Conservation (phyloP, 1,284 basidiomycete genomes). For the Somion occarium region DNA sequence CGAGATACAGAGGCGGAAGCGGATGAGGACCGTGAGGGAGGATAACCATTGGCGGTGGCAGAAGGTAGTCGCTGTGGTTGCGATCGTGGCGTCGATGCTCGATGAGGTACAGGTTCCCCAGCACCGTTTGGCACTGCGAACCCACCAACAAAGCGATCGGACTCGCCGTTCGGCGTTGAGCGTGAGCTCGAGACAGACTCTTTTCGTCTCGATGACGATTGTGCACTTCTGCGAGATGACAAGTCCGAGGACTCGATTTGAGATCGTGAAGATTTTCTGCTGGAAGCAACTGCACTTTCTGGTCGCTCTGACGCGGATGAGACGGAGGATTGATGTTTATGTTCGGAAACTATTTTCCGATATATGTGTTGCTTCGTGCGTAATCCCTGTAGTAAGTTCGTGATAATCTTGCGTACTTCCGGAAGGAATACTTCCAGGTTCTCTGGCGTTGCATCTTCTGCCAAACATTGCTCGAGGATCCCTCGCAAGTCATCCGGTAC, state of each 20-base stretch:
- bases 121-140: slow-evolving; percentile 30
- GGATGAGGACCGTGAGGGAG: slow-evolving; percentile 8
- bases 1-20: slow-evolving; percentile 6
- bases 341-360: slow-evolving; percentile 60
- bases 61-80: neutral
- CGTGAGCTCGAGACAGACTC: slow-evolving; percentile 26
- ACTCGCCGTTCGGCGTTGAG: slow-evolving; percentile 23
- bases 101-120: slow-evolving; percentile 9
- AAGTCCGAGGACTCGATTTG: slow-evolving; percentile 18
- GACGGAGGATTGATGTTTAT: slow-evolving; percentile 44
- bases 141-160: slow-evolving; percentile 45
- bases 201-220: slow-evolving; percentile 22
- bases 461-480: slow-evolving; percentile 86
- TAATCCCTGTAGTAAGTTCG: slow-evolving; percentile 86
- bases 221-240: slow-evolving; percentile 13
- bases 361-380: slow-evolving; percentile 87
- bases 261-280: slow-evolving; percentile 17
- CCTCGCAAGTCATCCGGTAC: slow-evolving; percentile 88
- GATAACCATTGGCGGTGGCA: slow-evolving; percentile 7
- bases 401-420: slow-evolving; percentile 90
- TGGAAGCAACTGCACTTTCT: slow-evolving; percentile 46
- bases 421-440: slow-evolving; percentile 91
- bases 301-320: slow-evolving; percentile 36
- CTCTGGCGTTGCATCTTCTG: slow-evolving; percentile 83
- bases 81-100: slow-evolving; percentile 12